These are phyloP conservation scores for Tetracentron sinense DNA, from an alignment of 164 flowering plant genomes.

Conservation along the genomic window DNA sequence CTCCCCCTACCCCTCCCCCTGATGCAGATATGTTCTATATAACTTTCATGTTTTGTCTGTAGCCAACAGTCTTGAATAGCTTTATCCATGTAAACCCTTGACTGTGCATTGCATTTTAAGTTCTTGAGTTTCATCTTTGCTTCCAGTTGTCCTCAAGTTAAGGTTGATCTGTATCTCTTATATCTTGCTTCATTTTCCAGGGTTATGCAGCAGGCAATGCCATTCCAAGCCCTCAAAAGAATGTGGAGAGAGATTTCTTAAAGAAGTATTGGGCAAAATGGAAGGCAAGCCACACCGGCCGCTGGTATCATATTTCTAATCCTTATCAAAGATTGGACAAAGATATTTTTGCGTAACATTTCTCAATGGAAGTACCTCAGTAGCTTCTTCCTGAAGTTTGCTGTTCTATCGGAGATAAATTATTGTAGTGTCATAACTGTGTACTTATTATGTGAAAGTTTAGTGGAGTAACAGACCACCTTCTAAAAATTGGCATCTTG, in stretches of 20 bases:
- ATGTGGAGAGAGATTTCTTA: slow-evolving; percentile 84
- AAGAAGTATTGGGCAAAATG: slow-evolving; percentile 95
- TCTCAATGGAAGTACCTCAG: not conserved
- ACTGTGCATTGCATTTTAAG: slow-evolving; percentile 1
- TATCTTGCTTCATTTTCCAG: slow-evolving; percentile 30
- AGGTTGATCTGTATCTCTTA: not conserved
- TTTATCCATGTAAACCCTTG: no score
- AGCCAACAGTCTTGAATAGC: no score
- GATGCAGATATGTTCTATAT: no score
- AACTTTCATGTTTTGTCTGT: no score
- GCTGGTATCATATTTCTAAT: slow-evolving; percentile 50
- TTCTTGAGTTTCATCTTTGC: not conserved
- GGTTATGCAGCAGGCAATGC: slow-evolving; percentile 98
- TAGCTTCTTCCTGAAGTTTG: not conserved
- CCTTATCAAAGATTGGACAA: not conserved
- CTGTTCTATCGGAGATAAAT: not conserved
- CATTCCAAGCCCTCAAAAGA: slow-evolving; percentile 89
- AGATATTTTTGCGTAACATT: not conserved
- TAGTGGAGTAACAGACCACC: not conserved
- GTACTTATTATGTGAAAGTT: no score
- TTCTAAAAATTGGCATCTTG: not conserved
- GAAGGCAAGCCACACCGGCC: slow-evolving; percentile 87
- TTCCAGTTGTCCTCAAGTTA: not conserved
- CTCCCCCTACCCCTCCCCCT: no score
- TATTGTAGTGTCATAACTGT: no score